phyloP scores from a whole-genome alignment of 495 filamentous ascomycete species.

The Neurospora cerealis region DNA sequence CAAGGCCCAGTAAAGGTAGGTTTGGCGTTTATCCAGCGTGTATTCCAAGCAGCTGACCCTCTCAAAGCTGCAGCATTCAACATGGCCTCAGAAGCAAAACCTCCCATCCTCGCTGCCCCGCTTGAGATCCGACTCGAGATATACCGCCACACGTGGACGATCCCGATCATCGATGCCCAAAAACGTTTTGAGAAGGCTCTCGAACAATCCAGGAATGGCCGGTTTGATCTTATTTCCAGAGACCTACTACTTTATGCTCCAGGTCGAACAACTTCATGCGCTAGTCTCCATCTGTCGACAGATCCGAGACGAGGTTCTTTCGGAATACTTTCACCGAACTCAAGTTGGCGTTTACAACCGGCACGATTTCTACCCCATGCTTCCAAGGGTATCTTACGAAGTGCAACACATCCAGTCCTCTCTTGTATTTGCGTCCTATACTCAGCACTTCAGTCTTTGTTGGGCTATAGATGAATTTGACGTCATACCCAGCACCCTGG shows the following conservation, averaged over 20 bases:
- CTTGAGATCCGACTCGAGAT: not conserved
- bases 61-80: not conserved
- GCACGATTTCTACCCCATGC: too few relatives aligned
- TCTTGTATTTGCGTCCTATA: not conserved
- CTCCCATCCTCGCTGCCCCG: not conserved
- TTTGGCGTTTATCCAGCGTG: not conserved
- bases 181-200: too few relatives aligned
- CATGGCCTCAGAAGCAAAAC: not conserved
- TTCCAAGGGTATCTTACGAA: too few relatives aligned
- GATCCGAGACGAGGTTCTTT: not conserved
- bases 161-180: not conserved
- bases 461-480: rapidly evolving
- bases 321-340: not conserved
- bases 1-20: not conserved
- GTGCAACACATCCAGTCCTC: not conserved
- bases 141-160: not conserved
- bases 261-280: not conserved
- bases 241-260: not conserved
- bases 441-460: not conserved
- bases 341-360: not conserved
- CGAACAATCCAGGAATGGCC: too few relatives aligned
- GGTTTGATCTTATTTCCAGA: too few relatives aligned
- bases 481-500: not conserved
- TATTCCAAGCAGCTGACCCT: not conserved
- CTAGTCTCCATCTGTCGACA: not conserved